Conservation (phyloP, 495 filamentous ascomycete genomes). For the Tuber indicum region DNA sequence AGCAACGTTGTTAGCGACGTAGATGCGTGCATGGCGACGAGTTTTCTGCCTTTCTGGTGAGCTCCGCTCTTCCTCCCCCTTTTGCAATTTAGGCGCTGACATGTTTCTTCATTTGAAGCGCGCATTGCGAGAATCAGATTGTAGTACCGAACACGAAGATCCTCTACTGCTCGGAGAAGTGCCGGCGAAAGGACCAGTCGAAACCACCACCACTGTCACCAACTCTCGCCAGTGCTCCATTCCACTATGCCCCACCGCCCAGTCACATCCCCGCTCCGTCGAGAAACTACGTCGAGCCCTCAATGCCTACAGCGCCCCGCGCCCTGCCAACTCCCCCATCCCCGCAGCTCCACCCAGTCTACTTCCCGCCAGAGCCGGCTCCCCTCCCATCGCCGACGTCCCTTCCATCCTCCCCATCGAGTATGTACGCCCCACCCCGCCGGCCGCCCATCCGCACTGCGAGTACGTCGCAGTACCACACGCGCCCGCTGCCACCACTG, state of each 20-base stretch:
- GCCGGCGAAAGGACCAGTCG: slow-evolving; percentile 39
- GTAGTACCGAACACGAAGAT: slow-evolving; percentile 59
- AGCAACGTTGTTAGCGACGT: slow-evolving; percentile 28
- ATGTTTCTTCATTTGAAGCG: slow-evolving; percentile 44
- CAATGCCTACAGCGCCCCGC: slow-evolving; percentile 39
- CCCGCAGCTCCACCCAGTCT: background rate
- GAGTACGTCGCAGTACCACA: slow-evolving; percentile 18
- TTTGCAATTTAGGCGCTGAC: slow-evolving; percentile 23
- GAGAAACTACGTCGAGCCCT: slow-evolving; percentile 41
- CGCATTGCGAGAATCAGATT: slow-evolving; percentile 70
- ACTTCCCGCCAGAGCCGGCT: slow-evolving; percentile 24
- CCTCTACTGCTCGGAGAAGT: slow-evolving; percentile 42
- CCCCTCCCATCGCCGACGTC: slow-evolving; percentile 23
- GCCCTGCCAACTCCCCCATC: slow-evolving; percentile 17
- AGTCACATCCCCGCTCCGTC: slow-evolving; percentile 20
- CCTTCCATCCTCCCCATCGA: slow-evolving; percentile 7
- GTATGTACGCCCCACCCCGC: background rate
- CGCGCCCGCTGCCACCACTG: slow-evolving; percentile 41
- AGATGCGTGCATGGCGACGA: slow-evolving; percentile 41
- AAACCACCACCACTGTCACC: slow-evolving; percentile 33
- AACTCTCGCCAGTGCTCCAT: slow-evolving; percentile 9
- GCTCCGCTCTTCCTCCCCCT: slow-evolving; percentile 16
- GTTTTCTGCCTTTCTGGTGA: slow-evolving; percentile 42
- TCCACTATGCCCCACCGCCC: slow-evolving; percentile 16
- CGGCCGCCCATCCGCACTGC: slow-evolving; percentile 7